These are phyloP conservation scores for Teunomyces barrocoloradensis DNA, from an alignment of 805 yeast species.

Conservation along the genomic window DNA sequence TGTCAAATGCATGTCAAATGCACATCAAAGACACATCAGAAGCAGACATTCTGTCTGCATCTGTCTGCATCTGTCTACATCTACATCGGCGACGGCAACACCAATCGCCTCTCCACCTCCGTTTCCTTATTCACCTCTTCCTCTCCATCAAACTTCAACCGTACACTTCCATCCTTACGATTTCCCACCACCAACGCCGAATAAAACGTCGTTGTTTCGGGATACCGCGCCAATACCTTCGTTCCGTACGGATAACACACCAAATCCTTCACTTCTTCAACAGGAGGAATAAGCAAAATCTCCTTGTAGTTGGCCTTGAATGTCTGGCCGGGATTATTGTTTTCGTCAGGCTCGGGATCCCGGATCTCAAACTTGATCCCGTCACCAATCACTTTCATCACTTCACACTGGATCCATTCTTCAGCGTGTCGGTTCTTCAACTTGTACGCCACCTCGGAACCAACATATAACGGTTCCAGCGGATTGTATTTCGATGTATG, in stretches of 20 bases:
- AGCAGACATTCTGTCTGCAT: neutral
- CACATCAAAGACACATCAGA: neutral
- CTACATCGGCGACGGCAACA: constrained; percentile 62
- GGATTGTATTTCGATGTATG: constrained; percentile 59
- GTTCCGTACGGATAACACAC: constrained; percentile 68
- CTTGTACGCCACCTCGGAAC: constrained; percentile 87
- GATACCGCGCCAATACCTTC: constrained; percentile 87
- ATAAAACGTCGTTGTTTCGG: constrained; percentile 96
- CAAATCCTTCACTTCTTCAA: constrained; percentile 38
- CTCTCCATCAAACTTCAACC: constrained; percentile 90
- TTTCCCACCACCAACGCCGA: constrained; percentile 87
- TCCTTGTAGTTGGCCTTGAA: constrained; percentile 84
- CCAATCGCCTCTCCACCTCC: constrained; percentile 82
- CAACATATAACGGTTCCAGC: constrained; percentile 54
- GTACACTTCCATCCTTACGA: constrained; percentile 70
- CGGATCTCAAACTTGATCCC: constrained; percentile 79
- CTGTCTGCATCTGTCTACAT: neutral
- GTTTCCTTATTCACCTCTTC: constrained; percentile 96
- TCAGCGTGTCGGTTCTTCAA: constrained; percentile 68
- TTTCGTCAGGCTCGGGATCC: constrained; percentile 97
- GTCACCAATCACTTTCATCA: constrained; percentile 70
- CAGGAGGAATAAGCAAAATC: constrained; percentile 65
- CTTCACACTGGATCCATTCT: constrained; percentile 97
- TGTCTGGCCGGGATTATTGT: constrained; percentile 80
- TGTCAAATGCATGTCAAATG: neutral